A percentile compares a stretch with the other conserved stretches of the same genome.
These are phyloP conservation scores for Ogataea henricii DNA, from an alignment of 805 yeast genomes.

Conservation along the genomic window DNA sequence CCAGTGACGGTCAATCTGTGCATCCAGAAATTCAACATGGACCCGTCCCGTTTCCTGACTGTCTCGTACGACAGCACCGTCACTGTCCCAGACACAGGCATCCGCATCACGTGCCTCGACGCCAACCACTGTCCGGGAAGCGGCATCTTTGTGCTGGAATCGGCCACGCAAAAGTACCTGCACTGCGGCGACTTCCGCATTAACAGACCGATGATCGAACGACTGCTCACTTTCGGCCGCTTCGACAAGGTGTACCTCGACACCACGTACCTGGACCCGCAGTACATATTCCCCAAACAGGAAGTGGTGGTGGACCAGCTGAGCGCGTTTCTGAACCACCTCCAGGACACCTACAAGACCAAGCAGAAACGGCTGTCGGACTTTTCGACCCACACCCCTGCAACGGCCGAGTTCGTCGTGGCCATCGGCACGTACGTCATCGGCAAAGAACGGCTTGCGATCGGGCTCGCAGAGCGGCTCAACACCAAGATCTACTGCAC, in stretches of 20 bases:
- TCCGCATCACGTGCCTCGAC: slow-evolving; percentile 63
- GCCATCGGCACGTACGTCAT: slow-evolving; percentile 88
- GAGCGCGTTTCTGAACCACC: slow-evolving; percentile 48
- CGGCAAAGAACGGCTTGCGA: slow-evolving; percentile 87
- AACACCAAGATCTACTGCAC: slow-evolving; percentile 58
- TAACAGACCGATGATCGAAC: slow-evolving; percentile 48
- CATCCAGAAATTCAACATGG: slow-evolving; percentile 54
- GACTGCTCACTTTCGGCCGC: slow-evolving; percentile 29
- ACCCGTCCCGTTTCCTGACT: slow-evolving; percentile 40
- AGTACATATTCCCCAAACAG: slow-evolving; percentile 78
- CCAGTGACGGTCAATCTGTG: slow-evolving; percentile 64
- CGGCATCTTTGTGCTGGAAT: slow-evolving; percentile 71
- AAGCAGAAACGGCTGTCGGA: slow-evolving; percentile 40
- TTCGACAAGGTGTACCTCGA: slow-evolving; percentile 77
- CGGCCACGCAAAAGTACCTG: slow-evolving; percentile 44
- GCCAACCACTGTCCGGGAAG: slow-evolving; percentile 99
- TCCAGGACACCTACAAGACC: slow-evolving; percentile 24
- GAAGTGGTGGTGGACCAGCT: slow-evolving; percentile 61
- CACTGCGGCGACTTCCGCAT: slow-evolving; percentile 97
- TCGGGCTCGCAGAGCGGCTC: slow-evolving; percentile 56
- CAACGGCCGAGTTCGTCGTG: slow-evolving; percentile 40
- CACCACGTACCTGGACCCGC: slow-evolving; percentile 84
- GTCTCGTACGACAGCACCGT: slow-evolving; percentile 42
- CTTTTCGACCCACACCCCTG: slow-evolving; percentile 21
- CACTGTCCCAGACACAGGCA: slow-evolving; percentile 42